A percentile compares a stretch with the other conserved stretches of the same genome.
Evolutionary conservation across 768 basidiomycete genomes (phyloP).

Genomic region (Cystofilobasidium ferigula): DNA sequence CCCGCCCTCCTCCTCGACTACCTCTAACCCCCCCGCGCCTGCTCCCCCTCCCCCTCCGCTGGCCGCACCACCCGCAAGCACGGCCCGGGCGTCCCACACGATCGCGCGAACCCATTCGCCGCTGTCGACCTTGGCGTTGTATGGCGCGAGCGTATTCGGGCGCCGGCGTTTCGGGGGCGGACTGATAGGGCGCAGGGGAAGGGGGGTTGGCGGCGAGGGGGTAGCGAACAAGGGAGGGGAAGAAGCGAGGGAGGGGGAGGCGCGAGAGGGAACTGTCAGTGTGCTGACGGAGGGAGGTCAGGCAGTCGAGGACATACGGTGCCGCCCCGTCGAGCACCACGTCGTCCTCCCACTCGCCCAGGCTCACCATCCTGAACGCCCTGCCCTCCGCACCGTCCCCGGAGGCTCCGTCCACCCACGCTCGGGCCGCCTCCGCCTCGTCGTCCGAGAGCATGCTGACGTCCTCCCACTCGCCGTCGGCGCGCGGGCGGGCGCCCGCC

Average conservation of each 20-base stretch:
- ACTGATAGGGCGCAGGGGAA: background rate
- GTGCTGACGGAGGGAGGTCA: no score
- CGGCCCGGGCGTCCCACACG: conserved; percentile 33
- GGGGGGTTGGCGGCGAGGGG: background rate
- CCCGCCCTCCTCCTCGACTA: conserved; percentile 32
- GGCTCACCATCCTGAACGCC: conserved; percentile 8
- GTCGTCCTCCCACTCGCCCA: conserved; percentile 21
- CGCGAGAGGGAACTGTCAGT: no score
- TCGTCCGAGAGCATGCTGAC: conserved; percentile 13
- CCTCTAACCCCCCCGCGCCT: background rate
- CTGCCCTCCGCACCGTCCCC: background rate
- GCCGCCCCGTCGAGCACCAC: conserved; percentile 8
- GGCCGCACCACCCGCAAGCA: conserved; percentile 26
- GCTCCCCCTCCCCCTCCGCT: background rate
- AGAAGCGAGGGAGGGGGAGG: no score
- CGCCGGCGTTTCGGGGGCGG: conserved; percentile 20
- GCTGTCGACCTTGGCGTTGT: conserved; percentile 33
- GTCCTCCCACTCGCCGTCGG: conserved; percentile 10
- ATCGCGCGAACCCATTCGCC: conserved; percentile 37
- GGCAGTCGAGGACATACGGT: conserved; percentile 6
- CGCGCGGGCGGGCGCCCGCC: background rate
- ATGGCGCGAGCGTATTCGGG: conserved; percentile 30
- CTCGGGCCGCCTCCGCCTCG: background rate
- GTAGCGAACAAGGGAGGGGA: no score
- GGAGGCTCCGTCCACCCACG: background rate